A percentile compares a stretch with the other conserved stretches of the same genome.
phyloP scores from a whole-genome alignment of 2,329 filamentous ascomycete species.

The Apiospora saccharicola region DNA sequence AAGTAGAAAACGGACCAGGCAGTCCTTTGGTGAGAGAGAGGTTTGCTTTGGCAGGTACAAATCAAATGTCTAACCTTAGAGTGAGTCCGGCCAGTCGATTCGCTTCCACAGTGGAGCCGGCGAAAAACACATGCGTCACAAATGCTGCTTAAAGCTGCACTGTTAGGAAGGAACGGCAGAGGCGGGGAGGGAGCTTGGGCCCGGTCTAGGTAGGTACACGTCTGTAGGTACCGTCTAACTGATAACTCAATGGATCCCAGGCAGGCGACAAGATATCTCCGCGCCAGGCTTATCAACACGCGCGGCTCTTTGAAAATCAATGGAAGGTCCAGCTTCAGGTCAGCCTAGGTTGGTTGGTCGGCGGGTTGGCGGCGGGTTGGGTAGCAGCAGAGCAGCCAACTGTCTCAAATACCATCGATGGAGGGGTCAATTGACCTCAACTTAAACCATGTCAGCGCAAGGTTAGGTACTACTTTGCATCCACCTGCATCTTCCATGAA shows the following conservation, averaged over 20 bases:
- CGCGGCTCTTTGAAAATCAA: background rate
- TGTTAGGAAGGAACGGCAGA: conserved; percentile 18
- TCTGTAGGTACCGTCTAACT: background rate
- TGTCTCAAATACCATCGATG: background rate
- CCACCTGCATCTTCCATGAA: background rate
- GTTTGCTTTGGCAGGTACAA: conserved; percentile 20
- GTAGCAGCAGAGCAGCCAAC: background rate
- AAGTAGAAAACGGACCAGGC: conserved; percentile 11
- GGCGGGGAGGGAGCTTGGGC: conserved; percentile 20
- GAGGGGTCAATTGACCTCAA: conserved; percentile 12
- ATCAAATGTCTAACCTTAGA: conserved; percentile 21
- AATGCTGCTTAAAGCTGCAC: conserved; percentile 16
- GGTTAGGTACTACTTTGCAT: background rate
- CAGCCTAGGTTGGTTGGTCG: background rate
- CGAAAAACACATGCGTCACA: conserved; percentile 21
- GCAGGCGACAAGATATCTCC: background rate
- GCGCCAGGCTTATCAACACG: background rate
- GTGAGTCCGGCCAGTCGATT: conserved; percentile 14
- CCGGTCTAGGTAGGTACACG: background rate
- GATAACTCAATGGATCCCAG: background rate
- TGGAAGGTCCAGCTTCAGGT: background rate
- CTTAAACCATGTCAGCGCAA: conserved; percentile 12
- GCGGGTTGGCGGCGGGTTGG: background rate
- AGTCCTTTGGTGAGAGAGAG: conserved; percentile 12
- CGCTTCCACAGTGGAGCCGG: conserved; percentile 18